Percentiles rank a stretch among this genome's conserved stretches.
These are phyloP conservation scores for Fusarium proliferatum DNA, from an alignment of 2,329 filamentous ascomycete species.

Conservation along the genomic window DNA sequence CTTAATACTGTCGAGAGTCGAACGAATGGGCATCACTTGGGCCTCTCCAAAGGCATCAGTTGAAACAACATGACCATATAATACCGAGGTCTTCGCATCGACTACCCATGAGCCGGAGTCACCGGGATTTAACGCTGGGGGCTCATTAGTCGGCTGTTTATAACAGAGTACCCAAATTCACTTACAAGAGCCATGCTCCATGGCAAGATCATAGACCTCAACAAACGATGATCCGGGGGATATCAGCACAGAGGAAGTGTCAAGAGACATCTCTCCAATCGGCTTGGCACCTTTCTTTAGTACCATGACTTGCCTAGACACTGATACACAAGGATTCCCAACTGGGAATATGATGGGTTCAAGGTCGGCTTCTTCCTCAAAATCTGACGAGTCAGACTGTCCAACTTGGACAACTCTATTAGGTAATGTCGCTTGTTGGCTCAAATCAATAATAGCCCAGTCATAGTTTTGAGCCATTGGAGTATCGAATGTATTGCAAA, in stretches of 20 bases:
- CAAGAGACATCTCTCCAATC: neutral
- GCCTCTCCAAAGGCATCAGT: constrained; percentile 3
- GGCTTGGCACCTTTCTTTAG: neutral
- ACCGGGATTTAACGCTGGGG: neutral
- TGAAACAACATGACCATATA: neutral
- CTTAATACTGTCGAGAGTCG: neutral
- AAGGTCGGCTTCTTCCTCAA: fast-evolving
- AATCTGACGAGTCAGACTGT: neutral
- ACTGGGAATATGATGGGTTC: fast-evolving
- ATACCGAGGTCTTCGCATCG: fast-evolving
- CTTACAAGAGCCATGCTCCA: neutral
- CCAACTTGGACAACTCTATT: neutral
- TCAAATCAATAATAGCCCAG: neutral
- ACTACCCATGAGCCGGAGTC: constrained; percentile 6
- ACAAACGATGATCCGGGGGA: neutral
- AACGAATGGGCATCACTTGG: neutral
- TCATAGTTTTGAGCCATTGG: neutral
- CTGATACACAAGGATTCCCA: fast-evolving
- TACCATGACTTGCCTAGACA: neutral
- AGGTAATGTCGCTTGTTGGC: fast-evolving
- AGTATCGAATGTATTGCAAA: neutral
- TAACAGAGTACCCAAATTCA: fast-evolving
- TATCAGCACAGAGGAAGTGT: neutral
- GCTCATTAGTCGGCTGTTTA: too few relatives aligned
- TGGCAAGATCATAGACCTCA: neutral